A percentile compares a stretch with the other conserved stretches of the same genome.
Evolutionary conservation across 371 early-diverging fungal species (phyloP).

Genomic region (Basidiobolus meristosporus): DNA sequence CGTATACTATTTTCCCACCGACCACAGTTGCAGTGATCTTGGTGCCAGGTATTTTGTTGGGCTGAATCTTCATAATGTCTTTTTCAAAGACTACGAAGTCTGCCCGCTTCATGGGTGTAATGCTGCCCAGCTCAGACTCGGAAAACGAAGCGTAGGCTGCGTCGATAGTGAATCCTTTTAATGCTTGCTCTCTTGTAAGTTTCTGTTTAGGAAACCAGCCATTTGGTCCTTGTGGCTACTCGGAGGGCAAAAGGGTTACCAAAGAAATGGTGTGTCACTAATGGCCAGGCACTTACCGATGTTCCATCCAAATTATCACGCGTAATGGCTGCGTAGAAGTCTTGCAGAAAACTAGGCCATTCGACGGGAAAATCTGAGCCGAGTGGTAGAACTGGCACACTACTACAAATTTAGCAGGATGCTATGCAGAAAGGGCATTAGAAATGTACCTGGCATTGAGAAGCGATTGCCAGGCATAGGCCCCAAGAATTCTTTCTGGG

Average conservation of each 20-base stretch:
- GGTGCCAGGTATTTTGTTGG: constrained; percentile 4
- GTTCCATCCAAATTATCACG: constrained; percentile 9
- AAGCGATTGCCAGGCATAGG: constrained; percentile 15
- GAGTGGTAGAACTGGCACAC: constrained; percentile 11
- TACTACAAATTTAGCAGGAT: too few relatives aligned
- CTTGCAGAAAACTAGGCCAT: constrained; percentile 13
- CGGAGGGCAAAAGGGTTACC: too few relatives aligned
- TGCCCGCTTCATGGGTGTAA: constrained; percentile 4
- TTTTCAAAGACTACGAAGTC: constrained; percentile 18
- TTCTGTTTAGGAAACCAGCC: constrained; percentile 16
- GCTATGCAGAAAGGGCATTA: too few relatives aligned
- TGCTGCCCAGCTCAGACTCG: constrained; percentile 8
- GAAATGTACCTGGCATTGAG: too few relatives aligned
- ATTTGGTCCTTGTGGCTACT: constrained; percentile 11
- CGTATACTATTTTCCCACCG: too few relatives aligned
- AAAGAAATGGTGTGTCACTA: background rate
- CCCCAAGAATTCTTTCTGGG: constrained; percentile 6
- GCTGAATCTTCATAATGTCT: constrained; percentile 10
- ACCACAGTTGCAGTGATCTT: too few relatives aligned
- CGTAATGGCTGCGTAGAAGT: constrained; percentile 22
- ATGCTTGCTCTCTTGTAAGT: constrained; percentile 12
- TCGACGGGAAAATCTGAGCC: constrained; percentile 25
- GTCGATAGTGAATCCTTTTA: constrained; percentile 18
- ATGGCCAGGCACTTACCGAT: constrained; percentile 7
- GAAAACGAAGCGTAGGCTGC: constrained; percentile 19